A percentile compares a stretch with the other conserved stretches of the same genome.
phyloP scores from a whole-genome alignment of 2,329 filamentous ascomycete species.

The Talaromyces piceae region DNA sequence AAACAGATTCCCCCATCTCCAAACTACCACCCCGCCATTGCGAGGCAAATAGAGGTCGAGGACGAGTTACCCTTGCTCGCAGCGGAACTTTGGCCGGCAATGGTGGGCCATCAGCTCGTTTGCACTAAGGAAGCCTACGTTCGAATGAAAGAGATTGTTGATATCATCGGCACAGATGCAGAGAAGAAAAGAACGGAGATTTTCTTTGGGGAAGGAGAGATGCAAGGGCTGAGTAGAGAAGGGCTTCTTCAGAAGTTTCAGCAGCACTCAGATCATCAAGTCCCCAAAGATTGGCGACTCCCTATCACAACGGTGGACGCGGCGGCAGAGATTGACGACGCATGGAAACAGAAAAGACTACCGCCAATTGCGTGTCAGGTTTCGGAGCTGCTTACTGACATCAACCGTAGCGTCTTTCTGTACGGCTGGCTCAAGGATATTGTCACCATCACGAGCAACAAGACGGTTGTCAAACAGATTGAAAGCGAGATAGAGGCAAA shows the following conservation, averaged over 20 bases:
- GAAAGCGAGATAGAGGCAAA: slow-evolving; percentile 51
- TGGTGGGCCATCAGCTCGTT: slow-evolving; percentile 50
- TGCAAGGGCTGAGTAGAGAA: slow-evolving; percentile 23
- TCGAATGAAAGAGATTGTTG: slow-evolving; percentile 60
- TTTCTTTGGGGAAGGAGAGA: slow-evolving; percentile 46
- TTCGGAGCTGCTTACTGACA: slow-evolving; percentile 45
- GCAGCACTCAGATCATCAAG: slow-evolving; percentile 45
- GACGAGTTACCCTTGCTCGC: slow-evolving; percentile 53
- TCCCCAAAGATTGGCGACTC: slow-evolving; percentile 50
- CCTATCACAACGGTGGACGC: slow-evolving; percentile 53
- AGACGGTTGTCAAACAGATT: slow-evolving; percentile 59
- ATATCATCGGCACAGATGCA: slow-evolving; percentile 54
- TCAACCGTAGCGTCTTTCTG: slow-evolving; percentile 64
- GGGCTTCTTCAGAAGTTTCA: slow-evolving; percentile 32
- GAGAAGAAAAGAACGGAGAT: slow-evolving; percentile 55
- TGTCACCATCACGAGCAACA: slow-evolving; percentile 66
- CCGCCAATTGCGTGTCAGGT: slow-evolving; percentile 40
- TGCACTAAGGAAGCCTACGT: slow-evolving; percentile 60
- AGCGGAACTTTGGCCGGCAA: slow-evolving; percentile 55
- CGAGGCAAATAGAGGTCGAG: slow-evolving; percentile 60
- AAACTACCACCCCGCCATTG: slow-evolving; percentile 54
- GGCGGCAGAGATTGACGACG: slow-evolving; percentile 32
- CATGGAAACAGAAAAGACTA: slow-evolving; percentile 31
- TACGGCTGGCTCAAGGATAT: slow-evolving; percentile 59
- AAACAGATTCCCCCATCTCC: slow-evolving; percentile 37